Conservation (phyloP, 768 basidiomycete genomes). For the Chalciporus piperatus region DNA sequence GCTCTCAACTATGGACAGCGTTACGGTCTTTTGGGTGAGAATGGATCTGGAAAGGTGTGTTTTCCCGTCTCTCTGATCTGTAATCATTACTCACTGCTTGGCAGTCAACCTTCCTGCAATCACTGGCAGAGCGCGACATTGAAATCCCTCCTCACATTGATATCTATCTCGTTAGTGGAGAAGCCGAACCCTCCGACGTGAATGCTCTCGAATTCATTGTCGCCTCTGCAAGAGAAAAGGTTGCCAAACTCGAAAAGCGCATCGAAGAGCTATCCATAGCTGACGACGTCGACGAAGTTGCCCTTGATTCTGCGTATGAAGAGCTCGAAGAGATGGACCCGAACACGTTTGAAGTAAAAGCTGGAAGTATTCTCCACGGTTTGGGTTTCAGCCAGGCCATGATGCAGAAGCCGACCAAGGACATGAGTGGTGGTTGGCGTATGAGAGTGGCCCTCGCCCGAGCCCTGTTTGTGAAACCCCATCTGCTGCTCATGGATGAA, state of each 20-base stretch:
- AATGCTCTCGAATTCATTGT: slow-evolving; percentile 99
- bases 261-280: slow-evolving; percentile 93
- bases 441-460: slow-evolving; percentile 98
- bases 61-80: slow-evolving; percentile 7
- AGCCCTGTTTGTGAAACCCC: slow-evolving; percentile 94
- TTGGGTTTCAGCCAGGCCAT: slow-evolving; percentile 86
- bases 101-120: slow-evolving; percentile 94
- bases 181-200: slow-evolving; percentile 91
- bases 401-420: slow-evolving; percentile 97
- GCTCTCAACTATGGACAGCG: slow-evolving; percentile 87
- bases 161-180: slow-evolving; percentile 94
- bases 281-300: slow-evolving; percentile 83
- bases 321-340: slow-evolving; percentile 98
- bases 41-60: slow-evolving; percentile 95
- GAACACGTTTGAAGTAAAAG: slow-evolving; percentile 91
- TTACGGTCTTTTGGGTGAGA: slow-evolving; percentile 95
- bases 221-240: slow-evolving; percentile 87
- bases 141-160: slow-evolving; percentile 94
- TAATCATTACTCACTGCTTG: slow-evolving; percentile 4
- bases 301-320: slow-evolving; percentile 88
- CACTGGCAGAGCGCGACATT: slow-evolving; percentile 93
- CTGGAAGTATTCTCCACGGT: slow-evolving; percentile 95
- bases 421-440: slow-evolving; percentile 99
- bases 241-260: slow-evolving; percentile 86
- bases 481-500: slow-evolving; percentile 91